These are phyloP conservation scores for Jatropha curcas DNA, from an alignment of 345 rosid species.

Conservation along the genomic window DNA sequence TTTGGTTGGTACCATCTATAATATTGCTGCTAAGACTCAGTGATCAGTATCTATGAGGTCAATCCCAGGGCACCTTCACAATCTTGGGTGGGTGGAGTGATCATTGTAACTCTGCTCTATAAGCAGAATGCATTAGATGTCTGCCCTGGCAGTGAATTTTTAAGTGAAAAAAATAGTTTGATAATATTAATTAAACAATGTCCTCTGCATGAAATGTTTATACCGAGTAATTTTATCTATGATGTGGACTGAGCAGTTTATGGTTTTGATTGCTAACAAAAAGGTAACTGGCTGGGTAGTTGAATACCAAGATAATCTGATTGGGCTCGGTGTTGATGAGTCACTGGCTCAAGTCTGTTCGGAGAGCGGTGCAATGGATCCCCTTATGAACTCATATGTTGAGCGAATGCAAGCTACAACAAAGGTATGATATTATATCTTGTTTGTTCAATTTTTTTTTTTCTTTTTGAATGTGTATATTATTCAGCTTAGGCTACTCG, in stretches of 20 bases:
- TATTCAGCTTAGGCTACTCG: background rate
- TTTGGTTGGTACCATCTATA: constrained; percentile 1
- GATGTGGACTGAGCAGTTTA: constrained; percentile 17
- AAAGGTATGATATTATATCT: constrained; percentile 45
- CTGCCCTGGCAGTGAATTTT: background rate
- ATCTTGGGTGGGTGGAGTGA: background rate
- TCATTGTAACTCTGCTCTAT: background rate
- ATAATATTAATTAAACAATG: too few species aligned
- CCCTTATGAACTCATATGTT: constrained; percentile 95
- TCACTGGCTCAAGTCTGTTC: constrained; percentile 99
- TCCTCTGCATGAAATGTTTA: background rate
- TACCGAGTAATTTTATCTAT: constrained; percentile 9
- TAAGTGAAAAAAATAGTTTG: background rate
- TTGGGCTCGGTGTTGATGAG: constrained; percentile 99
- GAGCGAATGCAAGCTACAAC: constrained; percentile 99
- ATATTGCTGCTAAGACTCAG: background rate
- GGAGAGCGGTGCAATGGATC: constrained; percentile 99
- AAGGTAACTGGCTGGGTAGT: constrained; percentile 99
- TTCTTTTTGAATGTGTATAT: background rate
- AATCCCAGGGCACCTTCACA: background rate
- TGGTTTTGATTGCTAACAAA: constrained; percentile 29
- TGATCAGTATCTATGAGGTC: background rate
- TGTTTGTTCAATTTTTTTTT: background rate
- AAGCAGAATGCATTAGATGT: constrained; percentile 1
- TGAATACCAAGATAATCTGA: constrained; percentile 93